Evolutionary conservation across 495 filamentous ascomycete species (phyloP), one percentile per base, ranked within the genome.

Genomic region (Penicillium samsonianum): DNA sequence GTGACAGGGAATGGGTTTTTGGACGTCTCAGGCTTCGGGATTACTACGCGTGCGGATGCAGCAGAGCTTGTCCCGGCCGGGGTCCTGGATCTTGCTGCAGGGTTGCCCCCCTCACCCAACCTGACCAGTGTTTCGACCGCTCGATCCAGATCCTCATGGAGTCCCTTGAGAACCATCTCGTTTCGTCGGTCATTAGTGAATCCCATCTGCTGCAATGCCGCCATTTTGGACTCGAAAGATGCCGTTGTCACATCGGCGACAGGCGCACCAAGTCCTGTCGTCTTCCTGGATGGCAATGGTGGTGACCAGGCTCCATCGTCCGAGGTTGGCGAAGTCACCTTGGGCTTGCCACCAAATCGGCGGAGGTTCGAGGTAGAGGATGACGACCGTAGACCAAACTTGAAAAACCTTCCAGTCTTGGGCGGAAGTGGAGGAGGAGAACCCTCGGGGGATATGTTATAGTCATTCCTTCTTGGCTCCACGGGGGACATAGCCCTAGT

Each of bases 121-220:
- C 90, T 80, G 11, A 90, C 79, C 65, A 98, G 68, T 16, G 91
- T 85, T 69, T 97, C 93, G 30, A 96, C 82, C 0, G 91, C 80
- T 65, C 86, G 88, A 54, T 96, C 89, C 40, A 98, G 61, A 64
- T 95, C 92, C 2, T 95, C 94, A 55, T 85, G 80, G 7, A 92
- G 77, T 11, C 88, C 87, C 57, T 90, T 89, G 25, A 98, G 73
- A 23, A 96, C 86, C 52, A 86, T 84, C 12, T 83, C 74, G 61
- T 95, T 98, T 44, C 88, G 82, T 57, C 85, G 86, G 35, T 93
- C 88, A 67, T 98, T 91, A 31, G 69, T 80, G 64, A 98, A 98
- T 1, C 94, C 94, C 94, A 98, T 96, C 52, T 96, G 91, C 47
- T 84, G 82, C 50, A 98, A 76, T 16, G 82, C 85, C 9, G 82